Conservation (phyloP, 2,329 filamentous ascomycete genomes). For the Corniculantispora saksenae region DNA sequence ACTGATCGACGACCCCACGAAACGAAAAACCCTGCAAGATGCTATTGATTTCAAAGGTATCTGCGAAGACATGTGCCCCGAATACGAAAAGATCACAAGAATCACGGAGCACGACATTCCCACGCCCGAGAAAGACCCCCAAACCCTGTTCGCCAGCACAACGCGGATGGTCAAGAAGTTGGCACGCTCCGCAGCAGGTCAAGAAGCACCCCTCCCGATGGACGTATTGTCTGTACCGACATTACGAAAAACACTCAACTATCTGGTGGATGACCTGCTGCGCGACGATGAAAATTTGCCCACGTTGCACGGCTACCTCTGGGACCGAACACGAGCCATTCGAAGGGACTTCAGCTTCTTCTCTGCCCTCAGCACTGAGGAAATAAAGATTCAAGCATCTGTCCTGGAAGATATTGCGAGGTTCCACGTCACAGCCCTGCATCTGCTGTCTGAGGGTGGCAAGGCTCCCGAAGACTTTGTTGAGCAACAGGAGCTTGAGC, state of each 20-base stretch:
- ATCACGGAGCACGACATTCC: slow-evolving; percentile 63
- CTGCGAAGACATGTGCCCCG: slow-evolving; percentile 69
- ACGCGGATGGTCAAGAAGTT: slow-evolving; percentile 66
- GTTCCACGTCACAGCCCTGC: slow-evolving; percentile 66
- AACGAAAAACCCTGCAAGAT: slow-evolving; percentile 61
- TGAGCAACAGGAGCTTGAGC: slow-evolving; percentile 68
- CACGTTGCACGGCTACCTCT: slow-evolving; percentile 62
- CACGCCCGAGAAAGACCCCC: slow-evolving; percentile 52
- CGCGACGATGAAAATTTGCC: slow-evolving; percentile 56
- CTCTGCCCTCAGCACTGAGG: slow-evolving; percentile 57
- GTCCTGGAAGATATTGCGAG: slow-evolving; percentile 66
- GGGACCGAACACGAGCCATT: slow-evolving; percentile 68
- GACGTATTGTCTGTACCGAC: slow-evolving; percentile 64
- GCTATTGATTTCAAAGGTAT: slow-evolving; percentile 69
- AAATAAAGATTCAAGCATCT: slow-evolving; percentile 61
- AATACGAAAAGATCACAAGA: slow-evolving; percentile 64
- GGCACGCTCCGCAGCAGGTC: slow-evolving; percentile 67
- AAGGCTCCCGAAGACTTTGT: slow-evolving; percentile 62
- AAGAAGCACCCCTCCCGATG: slow-evolving; percentile 67
- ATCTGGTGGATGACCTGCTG: slow-evolving; percentile 62
- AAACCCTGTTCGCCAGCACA: slow-evolving; percentile 48
- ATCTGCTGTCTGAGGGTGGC: slow-evolving; percentile 60
- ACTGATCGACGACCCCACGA: slow-evolving; percentile 65
- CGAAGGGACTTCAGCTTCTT: slow-evolving; percentile 70
- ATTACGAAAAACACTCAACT: slow-evolving; percentile 61